These are phyloP conservation scores for Amaranthus hypochondriacus DNA, from an alignment of 148 eudicot species.

Conservation along the genomic window DNA sequence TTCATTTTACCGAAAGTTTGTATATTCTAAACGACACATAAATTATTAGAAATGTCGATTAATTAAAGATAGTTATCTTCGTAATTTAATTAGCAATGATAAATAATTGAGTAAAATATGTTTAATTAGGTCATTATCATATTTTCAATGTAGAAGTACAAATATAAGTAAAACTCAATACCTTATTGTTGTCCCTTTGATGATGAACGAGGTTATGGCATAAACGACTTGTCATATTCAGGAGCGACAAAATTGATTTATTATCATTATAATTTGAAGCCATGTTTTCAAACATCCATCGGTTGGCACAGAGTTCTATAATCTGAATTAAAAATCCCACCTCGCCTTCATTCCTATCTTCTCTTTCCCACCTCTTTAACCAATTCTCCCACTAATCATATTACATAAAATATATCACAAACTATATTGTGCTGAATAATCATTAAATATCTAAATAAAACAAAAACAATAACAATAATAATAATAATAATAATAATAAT, in stretches of 20 bases:
- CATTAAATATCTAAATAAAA: background rate
- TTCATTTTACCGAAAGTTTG: too few relatives aligned
- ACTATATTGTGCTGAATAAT: too few relatives aligned
- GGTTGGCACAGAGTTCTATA: slow-evolving; percentile 38
- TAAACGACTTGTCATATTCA: slow-evolving; percentile 36
- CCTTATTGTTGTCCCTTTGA: slow-evolving; percentile 32
- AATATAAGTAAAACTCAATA: background rate
- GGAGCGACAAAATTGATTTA: slow-evolving; percentile 25
- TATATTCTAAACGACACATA: too few relatives aligned
- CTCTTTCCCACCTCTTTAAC: slow-evolving; percentile 59
- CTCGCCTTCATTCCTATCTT: slow-evolving; percentile 38
- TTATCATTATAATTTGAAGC: slow-evolving; percentile 28
- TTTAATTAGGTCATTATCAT: too few relatives aligned
- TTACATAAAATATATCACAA: background rate
- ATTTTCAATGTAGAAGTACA: too few relatives aligned
- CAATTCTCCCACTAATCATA: slow-evolving; percentile 59
- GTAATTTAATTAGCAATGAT: too few relatives aligned
- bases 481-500: too few relatives aligned
- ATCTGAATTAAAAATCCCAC: slow-evolving; percentile 52
- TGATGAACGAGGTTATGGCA: slow-evolving; percentile 41
- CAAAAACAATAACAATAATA: background rate
- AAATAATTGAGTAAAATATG: too few relatives aligned
- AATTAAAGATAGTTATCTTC: too few relatives aligned
- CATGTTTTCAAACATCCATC: slow-evolving; percentile 25
- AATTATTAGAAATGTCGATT: too few relatives aligned